These are phyloP conservation scores for Omphalotus guepiniiformis DNA, from an alignment of 768 basidiomycete genomes.

Conservation along the genomic window DNA sequence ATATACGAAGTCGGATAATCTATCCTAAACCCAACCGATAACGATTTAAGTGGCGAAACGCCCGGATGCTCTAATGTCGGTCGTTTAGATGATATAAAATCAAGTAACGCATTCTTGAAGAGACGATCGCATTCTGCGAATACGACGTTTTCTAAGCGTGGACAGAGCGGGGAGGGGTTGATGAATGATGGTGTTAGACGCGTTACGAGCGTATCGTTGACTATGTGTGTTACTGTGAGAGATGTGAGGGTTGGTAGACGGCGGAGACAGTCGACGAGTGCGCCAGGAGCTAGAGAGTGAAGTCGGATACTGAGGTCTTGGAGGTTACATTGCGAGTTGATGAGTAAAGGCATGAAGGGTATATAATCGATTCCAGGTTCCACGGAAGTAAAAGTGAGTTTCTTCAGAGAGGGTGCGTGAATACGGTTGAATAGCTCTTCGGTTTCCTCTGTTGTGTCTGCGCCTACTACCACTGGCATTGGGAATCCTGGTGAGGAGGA, in stretches of 20 bases:
- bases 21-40: not conserved
- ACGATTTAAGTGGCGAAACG: not conserved
- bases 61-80: not conserved
- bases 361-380: not conserved
- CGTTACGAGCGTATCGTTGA: not conserved
- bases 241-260: not conserved
- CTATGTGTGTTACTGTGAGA: not conserved
- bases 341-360: constrained; percentile 2
- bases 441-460: not conserved
- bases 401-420: not conserved
- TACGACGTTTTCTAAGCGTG: constrained; percentile 1
- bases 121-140: not conserved
- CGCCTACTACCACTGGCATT: not conserved
- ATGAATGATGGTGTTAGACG: not conserved
- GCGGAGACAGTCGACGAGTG: not conserved
- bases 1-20: not conserved
- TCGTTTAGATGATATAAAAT: not conserved
- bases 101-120: not conserved
- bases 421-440: constrained; percentile 4
- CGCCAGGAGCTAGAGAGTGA: not conserved
- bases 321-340: not conserved
- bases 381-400: not conserved
- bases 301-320: constrained; percentile 1
- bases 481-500: not conserved
- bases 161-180: constrained; percentile 1